Conservation (phyloP, 139 green algal genomes). For the Chlorella sp. region DNA sequence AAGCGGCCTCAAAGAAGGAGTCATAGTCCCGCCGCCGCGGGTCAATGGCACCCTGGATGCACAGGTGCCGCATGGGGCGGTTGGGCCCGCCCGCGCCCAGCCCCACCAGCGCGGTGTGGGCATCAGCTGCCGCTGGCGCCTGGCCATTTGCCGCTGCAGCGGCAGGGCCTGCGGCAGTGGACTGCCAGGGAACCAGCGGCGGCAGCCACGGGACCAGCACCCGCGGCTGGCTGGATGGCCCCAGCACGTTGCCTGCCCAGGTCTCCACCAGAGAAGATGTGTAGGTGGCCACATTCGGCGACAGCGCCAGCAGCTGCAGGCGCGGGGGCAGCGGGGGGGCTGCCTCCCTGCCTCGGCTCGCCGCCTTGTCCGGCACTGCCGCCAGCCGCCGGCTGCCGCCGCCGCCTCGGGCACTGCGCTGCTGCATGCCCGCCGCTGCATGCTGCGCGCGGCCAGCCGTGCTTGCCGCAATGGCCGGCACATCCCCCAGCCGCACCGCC, state of each 20-base stretch:
- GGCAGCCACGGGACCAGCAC: neutral
- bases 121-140: neutral
- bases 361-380: too few relatives aligned
- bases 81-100: neutral
- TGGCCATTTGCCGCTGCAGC: too few relatives aligned
- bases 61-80: neutral
- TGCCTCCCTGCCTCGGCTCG: neutral
- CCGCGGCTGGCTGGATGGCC: neutral
- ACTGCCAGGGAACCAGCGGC: neutral
- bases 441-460: too few relatives aligned
- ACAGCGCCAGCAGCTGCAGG: slow-evolving; percentile 10
- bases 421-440: neutral
- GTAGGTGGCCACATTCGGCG: neutral
- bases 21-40: slow-evolving; percentile 8
- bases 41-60: slow-evolving; percentile 21
- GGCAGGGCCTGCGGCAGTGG: neutral
- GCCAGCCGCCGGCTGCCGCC: too few relatives aligned
- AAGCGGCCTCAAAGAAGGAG: neutral
- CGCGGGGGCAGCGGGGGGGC: neutral
- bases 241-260: neutral
- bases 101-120: neutral
- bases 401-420: neutral
- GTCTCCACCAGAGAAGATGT: neutral
- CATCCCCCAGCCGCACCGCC: neutral
- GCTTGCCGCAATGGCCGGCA: too few relatives aligned